Base-by-base conservation (phyloP, 352 stramenopile species). In the Globisporangium emineosum region DNA sequence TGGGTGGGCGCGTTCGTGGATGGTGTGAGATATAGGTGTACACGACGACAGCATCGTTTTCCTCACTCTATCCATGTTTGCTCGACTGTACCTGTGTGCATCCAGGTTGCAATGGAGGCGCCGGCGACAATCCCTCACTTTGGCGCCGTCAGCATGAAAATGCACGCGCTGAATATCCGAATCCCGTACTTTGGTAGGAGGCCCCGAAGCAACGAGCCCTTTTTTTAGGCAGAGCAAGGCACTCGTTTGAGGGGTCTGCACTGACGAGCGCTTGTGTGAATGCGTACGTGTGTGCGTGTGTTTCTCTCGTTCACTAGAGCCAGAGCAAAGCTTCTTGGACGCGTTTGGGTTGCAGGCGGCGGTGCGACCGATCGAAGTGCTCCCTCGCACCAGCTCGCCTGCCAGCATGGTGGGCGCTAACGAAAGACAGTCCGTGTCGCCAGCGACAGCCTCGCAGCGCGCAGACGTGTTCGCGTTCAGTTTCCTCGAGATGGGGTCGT, bases 81-180 rank as follows among this genome's bases (percentile, higher is more conserved):
- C 33, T 2, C 66, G 5, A 56, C 65, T 17, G 7, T 52, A n/a
- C n/a, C n/a, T n/a, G 35, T 19, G 35, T 12, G 19, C 7, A 8
- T n/a, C 29, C 66, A 94, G 81, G 45, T 90, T n/a, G 86, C 81
- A 3, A 87, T 89, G 79, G 86, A 92, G 65, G 71, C 71, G 9
- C 79, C 86, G 15, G 83, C 83, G 33, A 65, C 73, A 27, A 87
- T 94, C 65, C 83, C 86, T 19, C 77, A 77, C n/a, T 87, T 92
- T 49, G 86, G 86, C 6, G 83, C 71, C 0, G 66, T 91, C 59
- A 75, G 74, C n/a, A 37, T 90, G 51, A 66, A 76, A 47, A 61
- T 66, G 17, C 81, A 90, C 29, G 62, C 73, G 0, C 63, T 87
- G 56, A 75, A 76, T 29, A 87, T 89, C 62, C 84, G 82, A 25